A percentile compares a stretch with the other conserved stretches of the same genome.
Evolutionary conservation across 1,139 yeast species (phyloP).

Genomic region (Candida pseudocylindracea): DNA sequence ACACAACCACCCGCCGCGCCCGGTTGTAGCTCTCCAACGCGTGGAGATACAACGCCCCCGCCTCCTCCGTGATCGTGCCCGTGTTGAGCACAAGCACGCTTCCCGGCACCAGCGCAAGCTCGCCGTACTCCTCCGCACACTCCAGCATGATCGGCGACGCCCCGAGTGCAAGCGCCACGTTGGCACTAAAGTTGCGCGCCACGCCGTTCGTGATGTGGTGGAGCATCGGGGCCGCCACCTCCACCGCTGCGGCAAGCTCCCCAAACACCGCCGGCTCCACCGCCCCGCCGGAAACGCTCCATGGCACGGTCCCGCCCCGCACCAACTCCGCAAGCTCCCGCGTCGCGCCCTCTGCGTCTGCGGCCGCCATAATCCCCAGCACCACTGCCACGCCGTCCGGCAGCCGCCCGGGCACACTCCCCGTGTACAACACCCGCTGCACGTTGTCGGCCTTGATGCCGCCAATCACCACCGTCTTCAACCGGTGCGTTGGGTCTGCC

Average conservation of each 20-base stretch:
- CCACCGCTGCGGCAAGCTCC: not conserved
- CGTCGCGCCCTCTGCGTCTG: slow-evolving; percentile 35
- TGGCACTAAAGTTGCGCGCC: slow-evolving; percentile 79
- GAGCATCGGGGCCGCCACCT: slow-evolving; percentile 31
- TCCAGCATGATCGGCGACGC: slow-evolving; percentile 93
- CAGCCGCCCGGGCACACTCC: slow-evolving; percentile 20
- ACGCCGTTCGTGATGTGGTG: slow-evolving; percentile 84
- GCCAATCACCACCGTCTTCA: slow-evolving; percentile 65
- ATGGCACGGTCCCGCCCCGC: slow-evolving; percentile 1
- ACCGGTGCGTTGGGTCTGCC: slow-evolving; percentile 6
- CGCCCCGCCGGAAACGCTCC: not conserved
- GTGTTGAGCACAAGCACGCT: slow-evolving; percentile 48
- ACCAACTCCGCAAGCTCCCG: slow-evolving; percentile 7
- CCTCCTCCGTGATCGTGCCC: slow-evolving; percentile 39
- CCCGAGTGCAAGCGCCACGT: slow-evolving; percentile 69
- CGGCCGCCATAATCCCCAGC: slow-evolving; percentile 60
- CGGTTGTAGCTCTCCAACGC: slow-evolving; percentile 42
- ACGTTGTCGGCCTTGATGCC: slow-evolving; percentile 55
- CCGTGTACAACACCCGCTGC: slow-evolving; percentile 27
- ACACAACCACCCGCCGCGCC: slow-evolving; percentile 37
- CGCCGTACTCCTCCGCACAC: slow-evolving; percentile 39
- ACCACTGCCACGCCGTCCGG: slow-evolving; percentile 76
- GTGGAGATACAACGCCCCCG: slow-evolving; percentile 18
- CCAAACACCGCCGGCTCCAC: not conserved
- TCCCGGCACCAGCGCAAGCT: slow-evolving; percentile 25